These are phyloP conservation scores for Cordyceps farinosa DNA, from an alignment of 2,329 filamentous ascomycete species.

Conservation along the genomic window DNA sequence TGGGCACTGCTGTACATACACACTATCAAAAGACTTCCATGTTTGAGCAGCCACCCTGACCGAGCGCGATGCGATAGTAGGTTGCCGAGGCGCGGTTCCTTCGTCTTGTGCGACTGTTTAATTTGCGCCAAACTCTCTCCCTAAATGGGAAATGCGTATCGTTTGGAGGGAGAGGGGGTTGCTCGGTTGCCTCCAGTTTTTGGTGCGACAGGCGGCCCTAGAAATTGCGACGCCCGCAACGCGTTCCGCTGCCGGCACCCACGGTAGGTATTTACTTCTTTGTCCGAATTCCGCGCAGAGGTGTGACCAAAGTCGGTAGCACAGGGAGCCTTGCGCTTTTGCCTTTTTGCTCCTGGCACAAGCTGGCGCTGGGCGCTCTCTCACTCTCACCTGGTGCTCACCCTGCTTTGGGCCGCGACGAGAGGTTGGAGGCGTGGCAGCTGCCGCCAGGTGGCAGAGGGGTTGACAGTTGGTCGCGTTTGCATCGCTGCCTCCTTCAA, in stretches of 20 bases:
- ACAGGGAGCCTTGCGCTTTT: not conserved
- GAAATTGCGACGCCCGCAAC: not conserved
- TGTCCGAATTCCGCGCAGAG: not conserved
- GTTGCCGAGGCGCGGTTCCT: not conserved
- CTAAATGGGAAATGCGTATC: too few relatives aligned
- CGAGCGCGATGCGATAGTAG: not conserved
- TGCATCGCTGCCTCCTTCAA: not conserved
- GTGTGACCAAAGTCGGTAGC: not conserved
- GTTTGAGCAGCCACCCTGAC: not conserved
- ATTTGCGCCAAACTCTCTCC: not conserved
- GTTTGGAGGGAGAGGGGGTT: too few relatives aligned
- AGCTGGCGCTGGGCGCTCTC: too few relatives aligned
- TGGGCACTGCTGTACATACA: constrained; percentile 2
- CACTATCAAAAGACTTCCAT: not conserved
- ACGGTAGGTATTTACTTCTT: not conserved
- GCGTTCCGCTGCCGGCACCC: not conserved
- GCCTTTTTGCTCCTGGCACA: too few relatives aligned
- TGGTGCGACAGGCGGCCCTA: not conserved
- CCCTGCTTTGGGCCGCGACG: too few relatives aligned
- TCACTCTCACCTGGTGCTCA: not conserved
- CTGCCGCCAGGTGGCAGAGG: not conserved
- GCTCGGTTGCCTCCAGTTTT: not conserved
- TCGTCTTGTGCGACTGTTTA: constrained; percentile 4
- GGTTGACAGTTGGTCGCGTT: not conserved
- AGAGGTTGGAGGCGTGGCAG: not conserved